Percentiles rank a stretch among this genome's conserved stretches.
phyloP scores from a whole-genome alignment of 1,139 yeast species.

The Meyerozyma elateridarum region DNA sequence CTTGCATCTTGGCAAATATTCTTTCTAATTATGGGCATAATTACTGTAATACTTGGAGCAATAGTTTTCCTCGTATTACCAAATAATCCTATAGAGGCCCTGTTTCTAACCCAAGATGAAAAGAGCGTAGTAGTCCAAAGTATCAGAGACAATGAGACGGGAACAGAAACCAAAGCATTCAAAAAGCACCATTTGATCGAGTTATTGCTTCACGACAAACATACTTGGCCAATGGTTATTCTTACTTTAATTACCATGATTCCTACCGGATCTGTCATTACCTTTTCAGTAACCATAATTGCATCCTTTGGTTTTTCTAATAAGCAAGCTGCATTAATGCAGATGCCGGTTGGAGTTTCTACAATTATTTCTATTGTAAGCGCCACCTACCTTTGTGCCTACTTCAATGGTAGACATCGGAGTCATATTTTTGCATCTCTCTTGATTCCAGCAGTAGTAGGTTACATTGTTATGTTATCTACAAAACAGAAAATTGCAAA shows the following conservation, averaged over 20 bases:
- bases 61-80: slow-evolving; percentile 25
- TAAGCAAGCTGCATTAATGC: slow-evolving; percentile 34
- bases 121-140: slow-evolving; percentile 17
- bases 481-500: slow-evolving; percentile 25
- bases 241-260: slow-evolving; percentile 33
- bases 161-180: slow-evolving; percentile 26
- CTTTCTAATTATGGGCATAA: slow-evolving; percentile 32
- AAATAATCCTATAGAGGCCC: slow-evolving; percentile 39
- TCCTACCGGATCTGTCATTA: slow-evolving; percentile 38
- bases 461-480: slow-evolving; percentile 31
- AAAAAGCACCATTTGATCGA: slow-evolving; percentile 26
- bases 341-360: slow-evolving; percentile 36
- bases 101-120: slow-evolving; percentile 36
- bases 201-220: slow-evolving; percentile 27
- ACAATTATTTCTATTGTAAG: slow-evolving; percentile 29
- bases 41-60: slow-evolving; percentile 31
- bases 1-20: slow-evolving; percentile 37
- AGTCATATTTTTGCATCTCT: slow-evolving; percentile 26
- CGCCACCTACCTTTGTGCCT: slow-evolving; percentile 27
- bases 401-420: slow-evolving; percentile 13
- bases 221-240: slow-evolving; percentile 34
- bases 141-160: slow-evolving; percentile 18
- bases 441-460: slow-evolving; percentile 32
- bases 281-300: slow-evolving; percentile 38
- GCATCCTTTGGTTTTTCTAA: slow-evolving; percentile 31